Percentiles rank a stretch among this genome's conserved stretches.
These are phyloP conservation scores for Piper longum DNA, from an alignment of 164 flowering plant species.

Conservation along the genomic window DNA sequence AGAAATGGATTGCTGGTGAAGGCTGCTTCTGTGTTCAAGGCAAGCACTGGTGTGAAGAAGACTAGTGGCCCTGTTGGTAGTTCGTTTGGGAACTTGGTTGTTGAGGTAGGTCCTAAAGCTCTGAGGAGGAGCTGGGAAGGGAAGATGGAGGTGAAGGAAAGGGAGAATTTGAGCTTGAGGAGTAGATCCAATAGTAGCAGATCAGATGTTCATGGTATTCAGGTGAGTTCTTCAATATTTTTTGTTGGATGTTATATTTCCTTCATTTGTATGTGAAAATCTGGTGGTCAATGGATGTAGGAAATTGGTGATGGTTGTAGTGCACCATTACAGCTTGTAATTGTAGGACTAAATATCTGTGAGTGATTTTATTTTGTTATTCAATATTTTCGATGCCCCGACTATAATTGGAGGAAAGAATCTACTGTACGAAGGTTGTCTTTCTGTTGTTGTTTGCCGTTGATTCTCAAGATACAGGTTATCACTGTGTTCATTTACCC, in stretches of 20 bases:
- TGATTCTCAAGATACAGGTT: no score
- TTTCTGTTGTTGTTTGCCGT: no score
- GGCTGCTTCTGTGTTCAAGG: conserved; percentile 34
- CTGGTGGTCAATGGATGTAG: not conserved
- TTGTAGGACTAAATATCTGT: no score
- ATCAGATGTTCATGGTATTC: conserved; percentile 41
- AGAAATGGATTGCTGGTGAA: conserved; percentile 22
- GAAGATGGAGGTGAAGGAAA: conserved; percentile 45
- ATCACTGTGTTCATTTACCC: no score
- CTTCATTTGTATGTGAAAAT: not conserved
- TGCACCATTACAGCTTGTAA: no score
- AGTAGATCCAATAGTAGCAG: conserved; percentile 26
- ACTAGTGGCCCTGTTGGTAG: conserved; percentile 11
- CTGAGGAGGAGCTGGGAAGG: conserved; percentile 99
- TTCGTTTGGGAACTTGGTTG: conserved; percentile 33
- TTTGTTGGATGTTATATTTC: no score
- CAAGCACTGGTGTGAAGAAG: conserved; percentile 34
- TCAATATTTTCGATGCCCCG: no score
- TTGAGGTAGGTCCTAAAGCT: conserved; percentile 69
- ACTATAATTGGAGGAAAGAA: no score
- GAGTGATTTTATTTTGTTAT: no score
- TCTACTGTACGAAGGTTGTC: no score
- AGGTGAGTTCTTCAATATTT: conserved; percentile 34
- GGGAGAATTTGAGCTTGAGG: conserved; percentile 40
- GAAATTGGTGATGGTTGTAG: no score